Percentiles rank a stretch among this genome's conserved stretches.
Conservation (phyloP, 768 basidiomycete genomes). For the Myochromella boudieri region DNA sequence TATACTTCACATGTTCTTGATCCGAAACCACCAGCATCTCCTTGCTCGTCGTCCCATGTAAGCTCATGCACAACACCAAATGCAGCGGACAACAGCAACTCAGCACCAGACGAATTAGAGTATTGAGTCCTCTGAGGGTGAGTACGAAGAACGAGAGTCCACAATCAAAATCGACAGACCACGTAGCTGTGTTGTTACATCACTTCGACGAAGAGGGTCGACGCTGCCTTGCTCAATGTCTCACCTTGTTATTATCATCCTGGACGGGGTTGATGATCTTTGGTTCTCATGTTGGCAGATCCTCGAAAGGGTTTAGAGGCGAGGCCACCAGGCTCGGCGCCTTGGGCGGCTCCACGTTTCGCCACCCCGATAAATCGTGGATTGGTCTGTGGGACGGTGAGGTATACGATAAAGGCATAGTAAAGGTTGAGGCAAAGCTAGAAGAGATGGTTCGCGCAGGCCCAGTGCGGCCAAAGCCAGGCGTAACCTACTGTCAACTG, state of each 20-base stretch:
- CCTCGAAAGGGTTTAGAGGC: not conserved
- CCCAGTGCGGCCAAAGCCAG: not conserved
- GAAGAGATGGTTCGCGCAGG: not conserved
- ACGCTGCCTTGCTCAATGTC: not conserved
- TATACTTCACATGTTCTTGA: no score
- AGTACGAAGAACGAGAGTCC: no score
- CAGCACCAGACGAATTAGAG: no score
- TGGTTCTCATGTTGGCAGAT: not conserved
- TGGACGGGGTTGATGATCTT: slow-evolving; percentile 4
- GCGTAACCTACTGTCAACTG: not conserved
- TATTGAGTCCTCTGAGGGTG: no score
- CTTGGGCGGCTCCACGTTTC: not conserved
- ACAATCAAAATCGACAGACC: no score
- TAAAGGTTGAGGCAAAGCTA: not conserved
- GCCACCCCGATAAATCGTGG: not conserved
- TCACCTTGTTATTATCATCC: slow-evolving; percentile 2
- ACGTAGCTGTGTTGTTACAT: slow-evolving; percentile 8
- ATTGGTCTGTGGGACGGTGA: not conserved
- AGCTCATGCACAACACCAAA: no score
- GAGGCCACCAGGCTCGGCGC: not conserved
- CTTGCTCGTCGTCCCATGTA: no score
- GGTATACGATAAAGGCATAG: not conserved
- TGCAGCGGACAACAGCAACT: no score
- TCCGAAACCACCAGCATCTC: no score
- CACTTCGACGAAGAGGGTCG: slow-evolving; percentile 2